These are phyloP conservation scores for Arachnopeziza araneosa DNA, from an alignment of 2,329 filamentous ascomycete genomes.

Conservation along the genomic window DNA sequence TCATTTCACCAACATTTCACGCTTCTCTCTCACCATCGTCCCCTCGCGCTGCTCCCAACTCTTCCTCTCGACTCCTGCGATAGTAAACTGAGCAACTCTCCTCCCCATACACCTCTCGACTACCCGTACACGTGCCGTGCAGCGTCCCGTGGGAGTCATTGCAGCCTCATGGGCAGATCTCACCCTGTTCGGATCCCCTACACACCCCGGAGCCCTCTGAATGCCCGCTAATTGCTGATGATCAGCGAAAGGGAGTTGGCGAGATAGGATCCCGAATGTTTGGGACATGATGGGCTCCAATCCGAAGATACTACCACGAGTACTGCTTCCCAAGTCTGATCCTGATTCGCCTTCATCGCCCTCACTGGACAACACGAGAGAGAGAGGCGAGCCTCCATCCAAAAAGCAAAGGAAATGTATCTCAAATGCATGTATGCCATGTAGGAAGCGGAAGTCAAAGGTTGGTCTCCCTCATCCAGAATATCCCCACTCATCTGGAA, in stretches of 20 bases:
- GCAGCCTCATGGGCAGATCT: not conserved
- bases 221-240: not conserved
- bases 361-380: not conserved
- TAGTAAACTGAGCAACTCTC: too few relatives aligned
- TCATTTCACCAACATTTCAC: not conserved
- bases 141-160: not conserved
- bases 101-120: too few relatives aligned
- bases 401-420: constrained; percentile 13
- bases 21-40: too few relatives aligned
- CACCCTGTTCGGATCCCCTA: not conserved
- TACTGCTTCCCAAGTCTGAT: not conserved
- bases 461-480: constrained; percentile 2
- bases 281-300: not conserved
- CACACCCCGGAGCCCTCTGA: not conserved
- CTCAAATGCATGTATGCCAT: constrained; percentile 19
- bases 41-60: too few relatives aligned
- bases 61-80: too few relatives aligned
- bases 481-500: not conserved
- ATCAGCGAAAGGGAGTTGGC: not conserved
- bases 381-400: not conserved
- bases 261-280: not conserved
- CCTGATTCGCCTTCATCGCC: not conserved
- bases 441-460: constrained; percentile 21
- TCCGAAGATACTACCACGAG: not conserved
- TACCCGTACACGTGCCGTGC: too few relatives aligned